Evolutionary conservation across 768 basidiomycete genomes (phyloP), one percentile per base, ranked within the genome.

Genomic region (Cystobasidium onofrii): DNA sequence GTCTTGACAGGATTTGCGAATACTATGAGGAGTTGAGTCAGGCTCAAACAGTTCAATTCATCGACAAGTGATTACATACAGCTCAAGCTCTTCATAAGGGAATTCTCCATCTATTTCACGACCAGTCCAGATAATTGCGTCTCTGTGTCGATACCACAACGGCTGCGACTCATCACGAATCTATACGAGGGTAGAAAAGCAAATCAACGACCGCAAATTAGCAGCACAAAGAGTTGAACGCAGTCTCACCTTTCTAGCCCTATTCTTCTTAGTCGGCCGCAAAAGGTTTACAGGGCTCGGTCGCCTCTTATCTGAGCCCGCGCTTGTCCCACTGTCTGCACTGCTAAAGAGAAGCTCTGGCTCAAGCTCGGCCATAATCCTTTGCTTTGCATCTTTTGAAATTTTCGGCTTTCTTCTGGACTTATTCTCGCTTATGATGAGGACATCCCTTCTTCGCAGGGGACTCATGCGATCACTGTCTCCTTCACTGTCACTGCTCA

Each of bases 71-170:
- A 23, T 9, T 29, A 33, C 66, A 23, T 29, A 71, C 69, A 23
- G 25, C 27, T 71, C 29, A 12, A 71, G 34, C 20, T 23, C 52
- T 25, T 20, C 23, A 18, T 36, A 33, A 20, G n/a, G n/a, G 15
- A 71, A 44, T 52, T 71, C 69, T 13, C 44, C 69, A 15, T 39
- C 52, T 23, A 55, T 23, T 34, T 71, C 69, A 17, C 34, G 50
- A 9, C 69, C 69, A n/a, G 69, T 71, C 69, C 69, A 71, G 18
- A 39, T n/a, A 23, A 71, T 60, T 12, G 69, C 69, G 23, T 55
- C 55, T 29, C 69, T 54, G 29, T 71, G 69, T 41, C 55, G 10
- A 54, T 71, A 60, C 23, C 55, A 46, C 1, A 60, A n/a, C 29
- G 69, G 69, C 2, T 23, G 69, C 25, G 55, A 36, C 31, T 57